Base-by-base conservation (phyloP, 2,329 filamentous ascomycete genomes). In the Podosphaera fusca region DNA sequence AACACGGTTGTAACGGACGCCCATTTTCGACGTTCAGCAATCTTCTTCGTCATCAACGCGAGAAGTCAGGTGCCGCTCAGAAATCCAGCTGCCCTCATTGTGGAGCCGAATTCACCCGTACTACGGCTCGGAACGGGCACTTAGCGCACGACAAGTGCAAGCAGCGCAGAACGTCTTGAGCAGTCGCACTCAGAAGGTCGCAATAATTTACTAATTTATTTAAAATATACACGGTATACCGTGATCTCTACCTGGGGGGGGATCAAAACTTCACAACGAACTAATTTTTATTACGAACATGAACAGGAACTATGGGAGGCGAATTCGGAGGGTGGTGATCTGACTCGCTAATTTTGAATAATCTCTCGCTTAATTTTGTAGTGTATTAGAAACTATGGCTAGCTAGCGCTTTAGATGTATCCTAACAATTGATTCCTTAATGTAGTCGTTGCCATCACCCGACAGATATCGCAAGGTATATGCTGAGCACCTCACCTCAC, bases 11-110 rank as follows among this genome's bases (percentile, higher is more conserved):
- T 74, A 95, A 95, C 65, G 90, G 90, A 29, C 82, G 89, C 35
- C 86, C 94, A 66, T 96, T 96, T 67, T 94, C 87, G 21, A 95
- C 90, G 2, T 95, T 95, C 68, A 95, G 88, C 77, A 95, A 95
- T 67, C 77, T 95, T 2, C 74, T 95, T 42, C 78, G 90, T 60
- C 90, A 96, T 68, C 89, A 95, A 70, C 80, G 90, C 49, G 90
- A 96, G 70, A 95, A 95, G 69, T 94, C 87, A 0, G 90, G 90
- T 33, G 88, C 89, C 56, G 87, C 89, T 9, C 76, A 85, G 35
- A 95, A 95, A 71, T 87, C 87, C 2, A 82, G 82, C 55, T 96
- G 90, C 67, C 88, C 87, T 21, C 85, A 88, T 67, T 96, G 90
- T 66, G 87, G 88, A 42, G 88, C 88, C 9, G 88, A 94, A 65